A percentile compares a stretch with the other conserved stretches of the same genome.
phyloP scores from a whole-genome alignment of 257 asterid species.

The Thymus quinquecostatus region DNA sequence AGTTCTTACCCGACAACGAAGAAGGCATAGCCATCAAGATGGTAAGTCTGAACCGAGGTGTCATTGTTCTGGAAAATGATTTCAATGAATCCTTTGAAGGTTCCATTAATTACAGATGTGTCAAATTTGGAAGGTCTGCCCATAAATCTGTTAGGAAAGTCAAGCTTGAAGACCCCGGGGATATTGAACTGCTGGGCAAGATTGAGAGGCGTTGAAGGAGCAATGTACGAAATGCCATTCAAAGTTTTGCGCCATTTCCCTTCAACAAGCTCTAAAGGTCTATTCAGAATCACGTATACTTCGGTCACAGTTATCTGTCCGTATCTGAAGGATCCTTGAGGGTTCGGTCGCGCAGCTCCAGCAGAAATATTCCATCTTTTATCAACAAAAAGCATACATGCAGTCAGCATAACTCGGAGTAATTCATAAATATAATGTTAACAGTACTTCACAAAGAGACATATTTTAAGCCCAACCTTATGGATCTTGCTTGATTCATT shows the following conservation, averaged over 20 bases:
- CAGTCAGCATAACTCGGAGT: slow-evolving; percentile 29
- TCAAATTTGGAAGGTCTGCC: slow-evolving; percentile 78
- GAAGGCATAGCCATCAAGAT: slow-evolving; percentile 89
- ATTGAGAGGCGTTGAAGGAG: slow-evolving; percentile 83
- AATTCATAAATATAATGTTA: slow-evolving; percentile 8
- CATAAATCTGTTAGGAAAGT: slow-evolving; percentile 83
- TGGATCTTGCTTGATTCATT: slow-evolving; percentile 93
- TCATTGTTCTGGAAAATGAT: slow-evolving; percentile 91
- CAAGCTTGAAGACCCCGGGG: slow-evolving; percentile 84
- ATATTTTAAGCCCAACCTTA: slow-evolving; percentile 63
- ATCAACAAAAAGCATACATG: slow-evolving; percentile 20
- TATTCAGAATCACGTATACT: slow-evolving; percentile 71
- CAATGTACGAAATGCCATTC: slow-evolving; percentile 76
- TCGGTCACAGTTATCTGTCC: slow-evolving; percentile 91
- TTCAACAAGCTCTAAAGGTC: slow-evolving; percentile 77
- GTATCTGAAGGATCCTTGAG: slow-evolving; percentile 92
- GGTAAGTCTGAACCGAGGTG: slow-evolving; percentile 78
- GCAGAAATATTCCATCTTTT: slow-evolving; percentile 82
- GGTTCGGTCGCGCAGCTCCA: slow-evolving; percentile 97
- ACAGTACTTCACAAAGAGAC: slow-evolving; percentile 1
- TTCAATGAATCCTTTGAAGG: slow-evolving; percentile 89
- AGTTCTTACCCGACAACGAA: slow-evolving; percentile 91
- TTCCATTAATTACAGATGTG: slow-evolving; percentile 78
- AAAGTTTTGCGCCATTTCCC: slow-evolving; percentile 83
- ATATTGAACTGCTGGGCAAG: slow-evolving; percentile 81